Percentiles rank a stretch among this genome's conserved stretches.
phyloP scores from a whole-genome alignment of 2,329 filamentous ascomycete genomes.

The Epichloe sylvatica region DNA sequence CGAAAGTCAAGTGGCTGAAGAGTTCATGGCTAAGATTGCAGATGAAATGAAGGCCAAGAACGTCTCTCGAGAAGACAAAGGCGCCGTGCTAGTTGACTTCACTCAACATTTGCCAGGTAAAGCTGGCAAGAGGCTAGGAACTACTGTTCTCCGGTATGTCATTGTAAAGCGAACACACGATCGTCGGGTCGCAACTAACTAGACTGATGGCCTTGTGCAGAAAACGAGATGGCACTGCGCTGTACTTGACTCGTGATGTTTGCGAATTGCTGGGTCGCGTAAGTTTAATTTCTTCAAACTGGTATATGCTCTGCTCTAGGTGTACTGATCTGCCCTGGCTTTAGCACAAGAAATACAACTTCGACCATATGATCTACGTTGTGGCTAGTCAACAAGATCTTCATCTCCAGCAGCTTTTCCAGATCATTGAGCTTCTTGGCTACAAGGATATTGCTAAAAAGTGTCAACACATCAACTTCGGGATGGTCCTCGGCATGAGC shows the following conservation, averaged over 20 bases:
- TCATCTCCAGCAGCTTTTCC: constrained; percentile 57
- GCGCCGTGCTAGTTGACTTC: constrained; percentile 60
- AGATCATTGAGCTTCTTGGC: constrained; percentile 60
- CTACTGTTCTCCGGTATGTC: constrained; percentile 47
- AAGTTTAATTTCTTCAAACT: not conserved
- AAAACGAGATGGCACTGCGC: constrained; percentile 60
- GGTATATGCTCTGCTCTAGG: not conserved
- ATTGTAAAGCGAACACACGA: no score
- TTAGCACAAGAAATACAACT: constrained; percentile 42
- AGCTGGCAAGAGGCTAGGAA: constrained; percentile 54
- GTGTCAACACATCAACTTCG: constrained; percentile 65
- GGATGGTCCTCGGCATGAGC: constrained; percentile 56
- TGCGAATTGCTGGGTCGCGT: constrained; percentile 54
- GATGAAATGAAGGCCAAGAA: constrained; percentile 48
- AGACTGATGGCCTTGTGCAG: constrained; percentile 3
- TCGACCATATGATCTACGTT: constrained; percentile 71
- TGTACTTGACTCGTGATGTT: constrained; percentile 68
- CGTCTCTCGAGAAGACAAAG: constrained; percentile 56
- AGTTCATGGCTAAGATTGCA: constrained; percentile 51
- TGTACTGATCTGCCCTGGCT: not conserved
- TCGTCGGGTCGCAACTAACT: not conserved
- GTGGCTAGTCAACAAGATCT: constrained; percentile 58
- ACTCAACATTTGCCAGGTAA: constrained; percentile 52
- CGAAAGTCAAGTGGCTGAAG: constrained; percentile 57
- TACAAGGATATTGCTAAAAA: constrained; percentile 55